These are phyloP conservation scores for Eremothecium gossypii DNA, from an alignment of 1,139 yeast species.

Conservation along the genomic window DNA sequence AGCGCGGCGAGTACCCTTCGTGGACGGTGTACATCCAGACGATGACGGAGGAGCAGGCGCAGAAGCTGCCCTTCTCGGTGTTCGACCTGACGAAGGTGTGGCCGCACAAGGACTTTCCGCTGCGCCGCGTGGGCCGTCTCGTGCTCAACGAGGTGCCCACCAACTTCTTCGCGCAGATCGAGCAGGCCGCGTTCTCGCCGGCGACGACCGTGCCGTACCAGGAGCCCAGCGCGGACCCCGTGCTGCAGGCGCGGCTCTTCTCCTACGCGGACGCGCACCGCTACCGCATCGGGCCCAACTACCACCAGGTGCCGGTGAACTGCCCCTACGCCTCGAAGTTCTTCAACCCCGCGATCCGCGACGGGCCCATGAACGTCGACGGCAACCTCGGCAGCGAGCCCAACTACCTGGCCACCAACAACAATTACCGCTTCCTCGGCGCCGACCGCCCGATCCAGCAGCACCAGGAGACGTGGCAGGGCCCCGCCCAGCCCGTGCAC, in stretches of 20 bases:
- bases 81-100: constrained; percentile 61
- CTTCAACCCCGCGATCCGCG: constrained; percentile 69
- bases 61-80: constrained; percentile 51
- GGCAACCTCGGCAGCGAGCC: constrained; percentile 83
- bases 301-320: constrained; percentile 60
- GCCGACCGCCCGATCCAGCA: constrained; percentile 37
- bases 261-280: constrained; percentile 56
- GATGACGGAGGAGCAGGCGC: constrained; percentile 59
- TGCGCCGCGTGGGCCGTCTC: constrained; percentile 48
- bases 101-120: constrained; percentile 51
- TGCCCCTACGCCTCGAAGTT: constrained; percentile 43
- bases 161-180: constrained; percentile 51
- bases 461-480: constrained; percentile 80
- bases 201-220: constrained; percentile 51
- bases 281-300: constrained; percentile 53
- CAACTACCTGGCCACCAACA: constrained; percentile 55
- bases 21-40: constrained; percentile 62
- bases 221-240: constrained; percentile 54
- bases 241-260: constrained; percentile 47
- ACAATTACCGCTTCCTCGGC: constrained; percentile 28
- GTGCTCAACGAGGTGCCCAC: constrained; percentile 47
- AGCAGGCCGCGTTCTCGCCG: constrained; percentile 52
- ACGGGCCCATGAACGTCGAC: constrained; percentile 76
- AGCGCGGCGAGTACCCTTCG: constrained; percentile 49
- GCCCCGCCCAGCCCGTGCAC: constrained; percentile 82